phyloP scores from a whole-genome alignment of 805 yeast species.

The Myxozyma kluyveri region DNA sequence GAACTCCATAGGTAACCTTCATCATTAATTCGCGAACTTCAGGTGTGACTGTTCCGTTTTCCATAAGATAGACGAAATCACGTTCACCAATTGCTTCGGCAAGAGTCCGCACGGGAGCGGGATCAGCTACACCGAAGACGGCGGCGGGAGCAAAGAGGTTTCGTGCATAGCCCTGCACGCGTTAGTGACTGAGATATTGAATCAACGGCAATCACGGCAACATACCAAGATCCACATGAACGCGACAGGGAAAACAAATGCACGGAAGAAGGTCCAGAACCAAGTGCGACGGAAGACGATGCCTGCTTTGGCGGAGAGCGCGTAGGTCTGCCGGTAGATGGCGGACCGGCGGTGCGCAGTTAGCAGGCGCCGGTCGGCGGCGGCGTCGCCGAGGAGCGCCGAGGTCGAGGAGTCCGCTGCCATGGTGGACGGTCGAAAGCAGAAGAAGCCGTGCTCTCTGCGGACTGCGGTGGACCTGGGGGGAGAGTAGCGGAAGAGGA shows the following conservation, averaged over 20 bases:
- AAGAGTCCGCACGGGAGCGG: slow-evolving; percentile 32
- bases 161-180: slow-evolving; percentile 36
- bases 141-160: slow-evolving; percentile 37
- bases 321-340: slow-evolving; percentile 25
- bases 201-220: not conserved
- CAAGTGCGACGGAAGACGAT: slow-evolving; percentile 32
- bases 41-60: slow-evolving; percentile 30
- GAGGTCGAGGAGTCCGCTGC: too few species aligned
- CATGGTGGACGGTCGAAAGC: not conserved
- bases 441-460: not conserved
- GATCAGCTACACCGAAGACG: slow-evolving; percentile 37
- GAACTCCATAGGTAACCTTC: slow-evolving; percentile 36
- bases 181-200: not conserved
- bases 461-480: not conserved
- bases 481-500: not conserved
- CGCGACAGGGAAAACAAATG: slow-evolving; percentile 37
- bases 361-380: not conserved
- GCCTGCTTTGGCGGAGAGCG: slow-evolving; percentile 23
- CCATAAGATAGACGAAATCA: slow-evolving; percentile 34
- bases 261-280: slow-evolving; percentile 38
- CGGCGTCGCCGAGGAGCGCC: not conserved
- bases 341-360: slow-evolving; percentile 9
- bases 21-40: slow-evolving; percentile 35
- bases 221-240: slow-evolving; percentile 38
- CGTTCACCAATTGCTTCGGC: slow-evolving; percentile 33